Conservation (phyloP, 768 basidiomycete species). For the Suillus americanus region DNA sequence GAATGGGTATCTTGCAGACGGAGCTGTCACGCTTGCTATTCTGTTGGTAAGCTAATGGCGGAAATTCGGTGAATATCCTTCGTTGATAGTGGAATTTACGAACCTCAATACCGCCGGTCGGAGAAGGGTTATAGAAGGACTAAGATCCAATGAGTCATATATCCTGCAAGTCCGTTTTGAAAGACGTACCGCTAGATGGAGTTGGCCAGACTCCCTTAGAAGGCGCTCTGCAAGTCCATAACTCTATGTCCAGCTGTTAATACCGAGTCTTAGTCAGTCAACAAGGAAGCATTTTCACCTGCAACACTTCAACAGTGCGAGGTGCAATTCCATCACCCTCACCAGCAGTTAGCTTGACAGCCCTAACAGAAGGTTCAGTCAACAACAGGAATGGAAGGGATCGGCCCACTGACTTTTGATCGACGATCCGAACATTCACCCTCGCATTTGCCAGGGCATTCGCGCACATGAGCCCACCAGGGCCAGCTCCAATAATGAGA, state of each 20-base stretch:
- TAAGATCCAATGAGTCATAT: conserved; percentile 22
- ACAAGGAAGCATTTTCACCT: conserved; percentile 27
- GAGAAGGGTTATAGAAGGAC: conserved; percentile 75
- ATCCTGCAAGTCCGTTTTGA: neutral
- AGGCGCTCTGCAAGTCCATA: conserved; percentile 71
- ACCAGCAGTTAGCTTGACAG: conserved; percentile 16
- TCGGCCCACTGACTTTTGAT: conserved; percentile 32
- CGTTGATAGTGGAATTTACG: neutral
- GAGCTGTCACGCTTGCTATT: conserved; percentile 56
- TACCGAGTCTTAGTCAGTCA: neutral
- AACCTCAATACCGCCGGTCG: conserved; percentile 62
- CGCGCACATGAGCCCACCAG: conserved; percentile 43
- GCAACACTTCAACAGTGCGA: conserved; percentile 42
- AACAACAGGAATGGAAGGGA: neutral
- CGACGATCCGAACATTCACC: conserved; percentile 40
- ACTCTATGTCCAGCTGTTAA: conserved; percentile 43
- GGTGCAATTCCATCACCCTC: conserved; percentile 29
- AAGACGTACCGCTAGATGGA: conserved; percentile 61
- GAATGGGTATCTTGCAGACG: conserved; percentile 67
- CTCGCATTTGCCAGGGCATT: conserved; percentile 38
- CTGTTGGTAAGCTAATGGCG: conserved; percentile 57
- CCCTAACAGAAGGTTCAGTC: conserved; percentile 11
- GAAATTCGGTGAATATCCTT: neutral
- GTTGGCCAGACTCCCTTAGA: conserved; percentile 57
- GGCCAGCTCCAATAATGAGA: conserved; percentile 43